Base-by-base conservation (phyloP, 805 yeast genomes). In the Kregervanrija delftensis region DNA sequence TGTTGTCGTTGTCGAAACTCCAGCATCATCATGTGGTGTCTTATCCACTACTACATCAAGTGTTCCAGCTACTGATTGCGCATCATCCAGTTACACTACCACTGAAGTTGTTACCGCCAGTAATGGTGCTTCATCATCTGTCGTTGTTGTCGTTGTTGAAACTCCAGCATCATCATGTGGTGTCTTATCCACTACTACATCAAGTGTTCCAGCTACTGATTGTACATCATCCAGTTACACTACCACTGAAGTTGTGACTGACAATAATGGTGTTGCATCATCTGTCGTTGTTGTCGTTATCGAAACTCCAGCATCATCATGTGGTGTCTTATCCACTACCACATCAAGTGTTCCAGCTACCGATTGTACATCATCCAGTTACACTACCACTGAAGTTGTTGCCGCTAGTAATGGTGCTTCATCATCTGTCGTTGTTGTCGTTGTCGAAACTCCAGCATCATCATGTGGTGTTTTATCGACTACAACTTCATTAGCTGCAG, bases 201-300 rank as follows among this genome's bases (percentile, higher is more conserved):
- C 45, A 8, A 14, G 37, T 22, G 31, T n/a, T 1, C 11, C 37
- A n/a, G 22, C 41, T 12, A 35, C 44, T 2, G 38, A 45, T 17
- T 31, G 30, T 30, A 33, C 44, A 15, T 36, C 47, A 12, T 35
- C 47, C 14, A 43, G 45, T 10, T 39, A 39, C n/a, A 35, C 40
- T 10, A 22, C 31, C 17, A 33, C 32, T 12, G 36, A 35, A 12
- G 34, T 44, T 12, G 13, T 32, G 2, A 32, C 31, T 4, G n/a
- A 37, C 11, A n/a, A 17, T 3, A 17, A 17, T 17, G 15, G 30
- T 35, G 13, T 35, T 3, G 35, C 28, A 13, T n/a, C 32, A 33
- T 33, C 30, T 28, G 39, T 37, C 37, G 22, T 42, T 31, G 14
- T 37, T 13, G 44, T 36, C 15, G 36, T 42, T 37, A 22, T 32